Evolutionary conservation across 306 rosid genomes (phyloP).

Genomic region (Vicia villosa): DNA sequence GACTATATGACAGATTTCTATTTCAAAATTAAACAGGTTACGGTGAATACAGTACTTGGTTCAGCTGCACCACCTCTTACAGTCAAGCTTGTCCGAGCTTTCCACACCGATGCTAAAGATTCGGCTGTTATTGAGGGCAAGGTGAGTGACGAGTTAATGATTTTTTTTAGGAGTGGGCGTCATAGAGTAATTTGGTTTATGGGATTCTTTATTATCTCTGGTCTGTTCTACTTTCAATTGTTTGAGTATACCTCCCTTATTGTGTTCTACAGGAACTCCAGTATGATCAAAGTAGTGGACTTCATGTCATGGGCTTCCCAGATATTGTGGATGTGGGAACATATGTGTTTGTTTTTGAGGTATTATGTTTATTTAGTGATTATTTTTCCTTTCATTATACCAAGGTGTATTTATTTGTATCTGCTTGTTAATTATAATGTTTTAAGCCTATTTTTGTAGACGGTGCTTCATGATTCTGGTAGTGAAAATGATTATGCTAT

Average conservation of each 20-base stretch:
- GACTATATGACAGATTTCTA: constrained; percentile 28
- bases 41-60: constrained; percentile 87
- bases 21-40: constrained; percentile 62
- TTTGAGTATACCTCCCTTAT: constrained; percentile 27
- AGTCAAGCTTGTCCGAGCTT: constrained; percentile 77
- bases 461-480: constrained; percentile 60
- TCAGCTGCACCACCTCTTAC: constrained; percentile 83
- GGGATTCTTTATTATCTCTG: constrained; percentile 23
- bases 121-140: constrained; percentile 56
- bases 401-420: constrained; percentile 20
- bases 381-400: constrained; percentile 30
- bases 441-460: constrained; percentile 50
- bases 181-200: constrained; percentile 15
- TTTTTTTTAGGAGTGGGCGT: constrained; percentile 29
- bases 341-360: constrained; percentile 84
- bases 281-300: constrained; percentile 61
- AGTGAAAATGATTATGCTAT: constrained; percentile 61
- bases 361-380: constrained; percentile 37
- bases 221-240: constrained; percentile 16
- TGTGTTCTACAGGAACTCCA: constrained; percentile 64
- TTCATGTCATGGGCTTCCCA: constrained; percentile 68
- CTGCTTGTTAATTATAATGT: constrained; percentile 28
- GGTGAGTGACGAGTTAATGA: constrained; percentile 45
- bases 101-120: constrained; percentile 61
- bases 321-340: constrained; percentile 70